These are phyloP conservation scores for Naganishia randhawae DNA, from an alignment of 768 basidiomycete genomes.

Conservation along the genomic window DNA sequence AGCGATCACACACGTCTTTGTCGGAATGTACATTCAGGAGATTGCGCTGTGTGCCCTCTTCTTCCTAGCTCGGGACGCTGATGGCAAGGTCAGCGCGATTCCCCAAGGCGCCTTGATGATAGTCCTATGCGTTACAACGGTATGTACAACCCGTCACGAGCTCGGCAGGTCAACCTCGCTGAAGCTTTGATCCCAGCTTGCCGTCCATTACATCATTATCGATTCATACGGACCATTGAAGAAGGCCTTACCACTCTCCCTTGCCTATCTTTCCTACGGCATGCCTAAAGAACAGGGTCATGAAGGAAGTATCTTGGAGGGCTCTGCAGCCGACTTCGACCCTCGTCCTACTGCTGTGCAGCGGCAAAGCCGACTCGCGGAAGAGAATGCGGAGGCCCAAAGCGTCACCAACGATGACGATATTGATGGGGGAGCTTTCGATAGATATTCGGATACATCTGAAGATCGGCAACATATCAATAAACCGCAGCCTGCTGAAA, in stretches of 20 bases:
- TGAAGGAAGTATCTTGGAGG: constrained; percentile 36
- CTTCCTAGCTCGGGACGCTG: constrained; percentile 70
- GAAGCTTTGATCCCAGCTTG: constrained; percentile 55
- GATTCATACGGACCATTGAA: constrained; percentile 77
- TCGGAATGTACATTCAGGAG: constrained; percentile 87
- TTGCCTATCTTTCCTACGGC: constrained; percentile 66
- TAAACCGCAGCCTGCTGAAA: constrained; percentile 1
- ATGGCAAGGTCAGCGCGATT: constrained; percentile 59
- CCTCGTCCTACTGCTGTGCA: constrained; percentile 17
- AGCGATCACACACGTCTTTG: constrained; percentile 87
- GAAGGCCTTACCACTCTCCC: constrained; percentile 68
- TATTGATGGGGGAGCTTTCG: not conserved
- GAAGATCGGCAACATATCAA: constrained; percentile 6
- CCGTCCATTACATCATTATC: constrained; percentile 69
- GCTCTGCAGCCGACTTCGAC: constrained; percentile 39
- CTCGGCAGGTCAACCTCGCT: not conserved
- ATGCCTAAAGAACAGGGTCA: constrained; percentile 43
- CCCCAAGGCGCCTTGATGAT: constrained; percentile 80
- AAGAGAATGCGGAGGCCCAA: not conserved
- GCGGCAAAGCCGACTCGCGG: not conserved
- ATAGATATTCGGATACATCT: not conserved
- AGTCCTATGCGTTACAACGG: constrained; percentile 76
- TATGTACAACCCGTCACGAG: constrained; percentile 51
- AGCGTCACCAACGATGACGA: not conserved
- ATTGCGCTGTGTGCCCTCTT: constrained; percentile 80